These are phyloP conservation scores for Colletotrichum tabaci DNA, from an alignment of 2,329 filamentous ascomycete species.

Conservation along the genomic window DNA sequence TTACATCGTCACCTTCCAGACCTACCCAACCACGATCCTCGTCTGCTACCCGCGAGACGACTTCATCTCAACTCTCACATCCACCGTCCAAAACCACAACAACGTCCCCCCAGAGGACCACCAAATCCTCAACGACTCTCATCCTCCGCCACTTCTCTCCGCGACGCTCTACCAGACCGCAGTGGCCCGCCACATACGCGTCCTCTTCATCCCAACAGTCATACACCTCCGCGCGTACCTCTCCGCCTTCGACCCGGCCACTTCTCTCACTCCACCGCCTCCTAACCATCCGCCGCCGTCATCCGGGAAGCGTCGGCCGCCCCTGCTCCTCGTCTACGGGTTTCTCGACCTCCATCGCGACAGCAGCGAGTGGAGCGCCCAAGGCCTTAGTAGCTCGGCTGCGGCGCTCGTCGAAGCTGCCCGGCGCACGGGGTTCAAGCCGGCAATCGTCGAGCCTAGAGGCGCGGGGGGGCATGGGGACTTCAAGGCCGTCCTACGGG, in stretches of 20 bases:
- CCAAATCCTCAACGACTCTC: not conserved
- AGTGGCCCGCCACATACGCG: conserved; percentile 76
- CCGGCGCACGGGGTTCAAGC: conserved; percentile 57
- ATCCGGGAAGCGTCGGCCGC: conserved; percentile 43
- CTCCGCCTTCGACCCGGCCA: conserved; percentile 63
- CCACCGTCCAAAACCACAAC: conserved; percentile 54
- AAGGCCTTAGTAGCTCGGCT: conserved; percentile 77
- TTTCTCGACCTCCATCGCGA: conserved; percentile 76
- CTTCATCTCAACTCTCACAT: conserved; percentile 74
- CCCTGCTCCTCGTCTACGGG: conserved; percentile 75
- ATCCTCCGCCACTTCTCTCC: conserved; percentile 61
- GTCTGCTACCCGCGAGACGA: conserved; percentile 76
- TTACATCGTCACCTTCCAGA: conserved; percentile 71
- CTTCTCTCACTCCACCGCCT: conserved; percentile 56
- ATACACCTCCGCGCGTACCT: conserved; percentile 85
- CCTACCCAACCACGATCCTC: conserved; percentile 75
- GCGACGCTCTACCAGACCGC: conserved; percentile 80
- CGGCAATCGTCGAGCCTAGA: conserved; percentile 65
- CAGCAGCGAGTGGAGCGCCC: conserved; percentile 82
- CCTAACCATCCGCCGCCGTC: conserved; percentile 46
- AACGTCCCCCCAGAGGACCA: conserved; percentile 12
- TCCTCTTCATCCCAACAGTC: conserved; percentile 82
- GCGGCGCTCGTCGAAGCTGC: conserved; percentile 75
- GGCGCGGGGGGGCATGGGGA: conserved; percentile 47
- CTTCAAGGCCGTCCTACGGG: conserved; percentile 59